Evolutionary conservation across 2,329 filamentous ascomycete genomes (phyloP), one percentile per base, ranked within the genome.

Genomic region (Penicillium janthinellum): DNA sequence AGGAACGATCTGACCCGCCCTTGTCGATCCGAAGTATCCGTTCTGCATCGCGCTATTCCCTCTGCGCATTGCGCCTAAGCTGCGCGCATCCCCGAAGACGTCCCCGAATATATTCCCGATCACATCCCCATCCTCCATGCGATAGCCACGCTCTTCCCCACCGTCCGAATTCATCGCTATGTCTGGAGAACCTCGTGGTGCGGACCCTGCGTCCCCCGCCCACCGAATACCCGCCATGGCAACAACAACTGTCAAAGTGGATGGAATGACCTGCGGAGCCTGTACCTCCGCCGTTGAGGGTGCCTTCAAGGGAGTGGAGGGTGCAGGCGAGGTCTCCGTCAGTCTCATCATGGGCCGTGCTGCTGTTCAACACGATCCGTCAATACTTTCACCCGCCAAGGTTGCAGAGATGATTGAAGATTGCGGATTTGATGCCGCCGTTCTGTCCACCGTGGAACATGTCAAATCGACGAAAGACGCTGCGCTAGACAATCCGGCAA

Each of bases 261-360:
- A 90, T 67, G 95, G 95, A 68, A 99, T 84, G 81, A 85, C 83
- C 65, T 99, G 95, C 79, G 93, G 94, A 73, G 90, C 94, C 68
- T 99, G 95, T 75, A 97, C 94, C 31, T 96, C 93, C 47, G 89
- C 95, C n/a, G 89, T 99, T 68, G 94, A 98, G 82, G 86, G 89
- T 60, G 95, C 90, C 66, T 96, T 99, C 79, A 90, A 91, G 70
- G 86, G 85, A 66, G 84, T 96, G 5, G 83, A 89, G 41, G 94
- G 95, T 56, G 88, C 95, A 10, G 90, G 90, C 64, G 92, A 84
- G 68, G 92, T 98, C 60, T 96, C 92, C 10, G 90, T 99, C 70
- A 96, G 92, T 74, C 81, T 99, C 69, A 90, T 97, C 57, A 96
- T 97, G 87, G 93, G 96, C 77, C 88, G 94, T 61, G 95, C 94